phyloP scores from a whole-genome alignment of 345 rosid genomes.

The Eucalyptus pauciflora region DNA sequence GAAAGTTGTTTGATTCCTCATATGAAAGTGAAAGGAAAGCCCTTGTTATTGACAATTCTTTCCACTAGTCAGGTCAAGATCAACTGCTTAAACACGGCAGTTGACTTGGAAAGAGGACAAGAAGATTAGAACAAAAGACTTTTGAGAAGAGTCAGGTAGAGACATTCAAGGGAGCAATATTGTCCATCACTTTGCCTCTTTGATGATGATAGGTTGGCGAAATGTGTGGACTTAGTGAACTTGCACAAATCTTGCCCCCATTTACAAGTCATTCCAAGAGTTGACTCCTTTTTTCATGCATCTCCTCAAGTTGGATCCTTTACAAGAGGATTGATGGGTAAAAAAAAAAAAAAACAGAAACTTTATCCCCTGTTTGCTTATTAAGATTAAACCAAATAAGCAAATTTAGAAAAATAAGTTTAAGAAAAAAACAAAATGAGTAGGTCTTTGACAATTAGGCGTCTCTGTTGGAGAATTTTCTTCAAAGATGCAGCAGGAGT shows the following conservation, averaged over 20 bases:
- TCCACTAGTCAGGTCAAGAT: accelerated
- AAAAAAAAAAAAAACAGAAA: not conserved
- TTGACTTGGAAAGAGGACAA: not conserved
- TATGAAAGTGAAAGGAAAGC: not conserved
- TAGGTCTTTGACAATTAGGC: not conserved
- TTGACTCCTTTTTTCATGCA: not conserved
- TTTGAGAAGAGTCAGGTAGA: no score
- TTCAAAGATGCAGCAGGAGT: not conserved
- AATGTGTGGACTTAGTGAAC: not conserved
- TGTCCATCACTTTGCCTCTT: not conserved
- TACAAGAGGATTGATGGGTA: not conserved
- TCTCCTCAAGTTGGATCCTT: not conserved
- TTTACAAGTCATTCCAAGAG: not conserved
- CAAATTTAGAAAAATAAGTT: not conserved
- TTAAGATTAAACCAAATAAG: not conserved
- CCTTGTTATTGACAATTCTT: not conserved
- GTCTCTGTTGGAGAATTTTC: not conserved
- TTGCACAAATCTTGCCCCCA: not conserved
- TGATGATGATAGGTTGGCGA: not conserved
- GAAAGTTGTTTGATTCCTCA: not conserved
- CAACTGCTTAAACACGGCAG: not conserved
- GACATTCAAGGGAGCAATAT: not conserved
- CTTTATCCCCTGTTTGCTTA: not conserved
- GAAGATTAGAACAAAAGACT: not conserved
- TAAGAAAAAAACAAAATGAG: not conserved